Conservation (phyloP, 2,329 filamentous ascomycete species). For the Grosmannia penicillata region DNA sequence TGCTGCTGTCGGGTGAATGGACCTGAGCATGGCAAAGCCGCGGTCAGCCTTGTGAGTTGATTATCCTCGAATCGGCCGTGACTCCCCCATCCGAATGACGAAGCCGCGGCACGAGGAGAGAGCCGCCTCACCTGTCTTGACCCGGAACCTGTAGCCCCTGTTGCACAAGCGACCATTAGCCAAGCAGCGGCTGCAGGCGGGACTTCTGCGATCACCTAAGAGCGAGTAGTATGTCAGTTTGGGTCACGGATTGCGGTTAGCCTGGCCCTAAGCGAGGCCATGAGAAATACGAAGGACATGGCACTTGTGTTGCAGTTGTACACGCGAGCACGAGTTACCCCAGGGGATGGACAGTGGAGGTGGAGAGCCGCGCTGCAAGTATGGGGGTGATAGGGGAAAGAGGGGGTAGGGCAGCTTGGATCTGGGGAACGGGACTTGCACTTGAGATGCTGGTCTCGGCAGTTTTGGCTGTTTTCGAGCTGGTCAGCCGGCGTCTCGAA, state of each 20-base stretch:
- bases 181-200: slow-evolving; percentile 18
- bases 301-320: no score
- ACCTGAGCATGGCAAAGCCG: slow-evolving; percentile 6
- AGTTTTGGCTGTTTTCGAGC: slow-evolving; percentile 23
- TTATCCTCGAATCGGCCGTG: not conserved
- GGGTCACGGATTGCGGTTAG: not conserved
- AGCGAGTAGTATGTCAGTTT: not conserved
- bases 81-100: no score
- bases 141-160: slow-evolving; percentile 19
- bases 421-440: no score
- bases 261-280: not conserved
- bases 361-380: no score
- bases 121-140: slow-evolving; percentile 13
- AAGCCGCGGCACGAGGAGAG: not conserved
- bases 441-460: slow-evolving; percentile 31
- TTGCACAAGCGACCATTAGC: slow-evolving; percentile 14
- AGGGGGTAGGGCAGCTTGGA: no score
- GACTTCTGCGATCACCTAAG: slow-evolving; percentile 24
- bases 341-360: not conserved
- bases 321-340: not conserved
- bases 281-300: not conserved
- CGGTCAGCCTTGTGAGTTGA: not conserved
- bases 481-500: not conserved
- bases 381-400: no score
- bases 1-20: slow-evolving; percentile 16